These are phyloP conservation scores for Cytospora schulzeri DNA, from an alignment of 2,329 filamentous ascomycete species.

Conservation along the genomic window DNA sequence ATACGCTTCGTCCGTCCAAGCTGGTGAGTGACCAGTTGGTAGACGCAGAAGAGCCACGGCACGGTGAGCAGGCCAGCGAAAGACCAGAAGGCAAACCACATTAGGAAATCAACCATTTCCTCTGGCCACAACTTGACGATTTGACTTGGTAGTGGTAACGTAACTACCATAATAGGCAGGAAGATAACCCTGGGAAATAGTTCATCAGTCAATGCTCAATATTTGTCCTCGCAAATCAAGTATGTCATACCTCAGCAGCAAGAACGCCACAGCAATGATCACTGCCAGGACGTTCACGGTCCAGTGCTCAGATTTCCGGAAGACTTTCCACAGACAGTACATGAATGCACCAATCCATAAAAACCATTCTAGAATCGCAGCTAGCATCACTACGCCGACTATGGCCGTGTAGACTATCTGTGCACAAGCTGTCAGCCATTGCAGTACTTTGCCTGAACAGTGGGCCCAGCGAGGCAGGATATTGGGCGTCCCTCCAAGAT, in stretches of 20 bases:
- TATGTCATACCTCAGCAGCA: constrained; percentile 66
- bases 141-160: constrained; percentile 75
- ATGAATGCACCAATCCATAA: constrained; percentile 92
- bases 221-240: background rate
- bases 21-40: constrained; percentile 84
- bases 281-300: constrained; percentile 78
- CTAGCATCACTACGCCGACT: constrained; percentile 78
- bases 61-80: constrained; percentile 84
- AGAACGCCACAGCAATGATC: constrained; percentile 73
- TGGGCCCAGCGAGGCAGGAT: too few species aligned
- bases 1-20: constrained; percentile 81
- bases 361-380: constrained; percentile 89
- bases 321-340: constrained; percentile 89
- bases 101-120: constrained; percentile 69
- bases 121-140: constrained; percentile 74
- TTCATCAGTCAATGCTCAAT: background rate
- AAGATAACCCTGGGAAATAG: constrained; percentile 69
- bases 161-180: constrained; percentile 92
- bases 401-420: constrained; percentile 86
- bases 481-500: constrained; percentile 25
- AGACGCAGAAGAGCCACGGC: constrained; percentile 92
- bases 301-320: constrained; percentile 85
- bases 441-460: background rate
- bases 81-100: constrained; percentile 95
- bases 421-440: constrained; percentile 27